A percentile compares a stretch with the other conserved stretches of the same genome.
phyloP scores from a whole-genome alignment of 1,284 basidiomycete genomes.

The Taiwanofungus camphoratus region DNA sequence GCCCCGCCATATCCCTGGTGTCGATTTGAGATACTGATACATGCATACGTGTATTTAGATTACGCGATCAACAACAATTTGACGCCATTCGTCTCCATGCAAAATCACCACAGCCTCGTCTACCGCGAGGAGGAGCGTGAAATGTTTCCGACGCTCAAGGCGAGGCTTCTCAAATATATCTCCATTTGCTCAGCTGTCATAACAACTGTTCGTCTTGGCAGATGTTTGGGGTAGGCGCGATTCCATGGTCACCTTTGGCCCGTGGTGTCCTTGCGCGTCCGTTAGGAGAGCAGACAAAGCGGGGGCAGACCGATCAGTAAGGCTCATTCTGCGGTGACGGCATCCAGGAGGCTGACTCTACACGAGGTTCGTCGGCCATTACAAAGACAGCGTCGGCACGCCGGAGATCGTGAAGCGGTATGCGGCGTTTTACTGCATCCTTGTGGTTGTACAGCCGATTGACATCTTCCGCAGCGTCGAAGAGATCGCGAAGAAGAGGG shows the following conservation, averaged over 20 bases:
- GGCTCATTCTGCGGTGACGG: slow-evolving; percentile 1
- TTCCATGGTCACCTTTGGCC: slow-evolving; percentile 42
- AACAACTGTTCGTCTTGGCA: background rate
- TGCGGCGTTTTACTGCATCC: background rate
- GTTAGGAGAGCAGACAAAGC: slow-evolving; percentile 28
- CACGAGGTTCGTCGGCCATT: slow-evolving; percentile 7
- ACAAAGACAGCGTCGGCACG: slow-evolving; percentile 8
- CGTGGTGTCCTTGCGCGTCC: slow-evolving; percentile 42
- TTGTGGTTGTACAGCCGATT: background rate
- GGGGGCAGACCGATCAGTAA: slow-evolving; percentile 30
- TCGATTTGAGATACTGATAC: background rate
- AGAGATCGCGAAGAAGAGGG: slow-evolving; percentile 30
- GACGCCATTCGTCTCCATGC: slow-evolving; percentile 50
- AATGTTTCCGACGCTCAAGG: slow-evolving; percentile 36
- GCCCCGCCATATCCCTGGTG: background rate
- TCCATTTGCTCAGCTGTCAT: background rate
- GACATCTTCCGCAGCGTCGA: slow-evolving; percentile 27
- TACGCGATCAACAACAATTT: slow-evolving; percentile 33
- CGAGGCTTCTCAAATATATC: background rate
- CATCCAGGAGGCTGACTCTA: background rate
- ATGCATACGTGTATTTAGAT: slow-evolving; percentile 13
- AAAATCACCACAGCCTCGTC: slow-evolving; percentile 37
- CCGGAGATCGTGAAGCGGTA: slow-evolving; percentile 23
- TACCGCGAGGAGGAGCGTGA: slow-evolving; percentile 48
- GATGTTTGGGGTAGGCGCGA: slow-evolving; percentile 31